Base-by-base conservation (phyloP, 176 grass and related monocot species). In the Avena insularis region DNA sequence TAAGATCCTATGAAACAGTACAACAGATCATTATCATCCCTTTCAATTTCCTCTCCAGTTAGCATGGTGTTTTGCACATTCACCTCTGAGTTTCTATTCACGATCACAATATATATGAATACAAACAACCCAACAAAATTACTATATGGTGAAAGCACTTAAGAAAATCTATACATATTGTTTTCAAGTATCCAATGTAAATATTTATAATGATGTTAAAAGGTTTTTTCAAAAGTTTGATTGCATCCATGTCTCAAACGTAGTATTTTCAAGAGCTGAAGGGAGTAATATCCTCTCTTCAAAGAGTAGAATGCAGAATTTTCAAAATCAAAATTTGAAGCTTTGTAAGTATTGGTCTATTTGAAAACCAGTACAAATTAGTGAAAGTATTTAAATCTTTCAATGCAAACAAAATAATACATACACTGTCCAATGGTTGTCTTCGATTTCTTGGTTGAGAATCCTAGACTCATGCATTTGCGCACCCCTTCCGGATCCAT, bases 341-440 rank as follows among this genome's bases (percentile, higher is more conserved):
- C 1, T 40, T 27, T 14, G 8, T 38, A 38, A 51, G 53, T 47
- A 40, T 59, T 62, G 51, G 31, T 31, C 16, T 70, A 85, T 67
- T 75, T 75, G 29, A 51, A 49, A 84, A 68, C 71, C 3, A 29
- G 55, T 6, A 58, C 6, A 36, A 77, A 47, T 66, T 66, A 65
- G 17, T 73, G n/a, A 79, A 38, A 45, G 23, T 55, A 23, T 17
- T 80, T 57, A 74, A 86, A 82, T 47, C 47, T 88, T 79, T 67
- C 25, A 17, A 70, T 70, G 31, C 23, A 69, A 86, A 57, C 8
- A 63, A 59, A 73, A 51, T 17, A 8, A 85, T 8, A 70, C 88
- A 77, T 95, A 98, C 96, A 98, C 79, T 98, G 96, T 25, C 96
- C 96, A 89, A 98, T 95, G 21, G 88, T 98, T 68, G 91, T 95